Percentiles rank a stretch among this genome's conserved stretches.
Evolutionary conservation across 2,329 filamentous ascomycete species (phyloP).

Genomic region (Colletotrichum siamense): DNA sequence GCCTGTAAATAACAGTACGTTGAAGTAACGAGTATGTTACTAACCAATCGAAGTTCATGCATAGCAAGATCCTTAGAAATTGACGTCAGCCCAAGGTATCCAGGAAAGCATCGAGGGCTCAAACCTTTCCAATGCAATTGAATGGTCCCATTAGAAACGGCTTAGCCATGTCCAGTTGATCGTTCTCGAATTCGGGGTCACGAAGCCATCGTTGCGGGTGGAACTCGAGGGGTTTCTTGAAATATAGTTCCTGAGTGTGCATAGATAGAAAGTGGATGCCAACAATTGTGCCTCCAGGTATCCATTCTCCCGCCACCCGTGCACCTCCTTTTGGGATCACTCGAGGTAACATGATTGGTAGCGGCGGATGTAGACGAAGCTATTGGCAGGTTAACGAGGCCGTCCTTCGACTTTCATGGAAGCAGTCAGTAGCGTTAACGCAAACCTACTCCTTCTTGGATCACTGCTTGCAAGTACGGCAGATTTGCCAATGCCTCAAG

Average conservation of each 20-base stretch:
- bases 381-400: not conserved
- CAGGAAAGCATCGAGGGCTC: fast-evolving
- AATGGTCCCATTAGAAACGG: conserved; percentile 35
- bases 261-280: not conserved
- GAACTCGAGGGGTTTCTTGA: conserved; percentile 31
- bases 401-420: not conserved
- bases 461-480: not conserved
- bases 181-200: not conserved
- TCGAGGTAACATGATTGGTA: not conserved
- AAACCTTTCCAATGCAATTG: conserved; percentile 50
- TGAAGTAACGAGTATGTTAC: not conserved
- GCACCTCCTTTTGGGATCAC: not conserved
- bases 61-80: not conserved
- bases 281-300: not conserved
- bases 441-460: not conserved
- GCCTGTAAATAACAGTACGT: no score
- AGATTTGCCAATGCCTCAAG: not conserved
- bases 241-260: not conserved
- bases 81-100: not conserved
- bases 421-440: not conserved
- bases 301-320: not conserved
- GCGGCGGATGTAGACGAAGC: not conserved
- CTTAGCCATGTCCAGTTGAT: not conserved
- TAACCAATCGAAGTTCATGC: not conserved
- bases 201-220: conserved; percentile 49